A percentile compares a stretch with the other conserved stretches of the same genome.
Evolutionary conservation across 495 filamentous ascomycete species (phyloP).

Genomic region (Chaetomium fimeti): DNA sequence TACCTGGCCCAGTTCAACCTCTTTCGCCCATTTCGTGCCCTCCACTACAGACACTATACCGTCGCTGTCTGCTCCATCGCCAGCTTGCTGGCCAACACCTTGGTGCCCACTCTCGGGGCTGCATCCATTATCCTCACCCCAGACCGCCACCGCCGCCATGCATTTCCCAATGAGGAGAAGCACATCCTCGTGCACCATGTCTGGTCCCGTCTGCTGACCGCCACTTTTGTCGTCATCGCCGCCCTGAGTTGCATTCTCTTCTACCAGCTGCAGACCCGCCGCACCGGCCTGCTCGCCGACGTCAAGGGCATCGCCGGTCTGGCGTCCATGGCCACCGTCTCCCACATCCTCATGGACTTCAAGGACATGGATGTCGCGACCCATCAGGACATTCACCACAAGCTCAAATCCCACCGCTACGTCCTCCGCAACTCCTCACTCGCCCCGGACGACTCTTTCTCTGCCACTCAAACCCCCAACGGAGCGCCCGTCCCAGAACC

Average conservation of each 20-base stretch:
- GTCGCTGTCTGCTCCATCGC: slow-evolving; percentile 62
- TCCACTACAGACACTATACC: slow-evolving; percentile 61
- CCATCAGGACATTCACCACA: slow-evolving; percentile 63
- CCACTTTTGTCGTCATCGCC: slow-evolving; percentile 52
- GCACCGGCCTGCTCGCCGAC: slow-evolving; percentile 64
- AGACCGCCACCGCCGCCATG: slow-evolving; percentile 36
- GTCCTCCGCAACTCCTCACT: slow-evolving; percentile 67
- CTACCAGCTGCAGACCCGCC: slow-evolving; percentile 56
- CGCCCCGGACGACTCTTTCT: slow-evolving; percentile 44
- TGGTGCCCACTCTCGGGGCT: slow-evolving; percentile 62
- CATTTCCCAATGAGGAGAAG: slow-evolving; percentile 42
- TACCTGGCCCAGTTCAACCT: slow-evolving; percentile 65
- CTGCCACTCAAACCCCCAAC: not conserved
- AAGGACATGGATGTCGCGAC: slow-evolving; percentile 65
- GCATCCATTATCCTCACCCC: slow-evolving; percentile 57
- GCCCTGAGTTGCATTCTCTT: slow-evolving; percentile 57
- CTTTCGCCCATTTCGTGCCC: slow-evolving; percentile 59
- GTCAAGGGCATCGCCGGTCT: slow-evolving; percentile 73
- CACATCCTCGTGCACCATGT: slow-evolving; percentile 52
- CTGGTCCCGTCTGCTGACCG: slow-evolving; percentile 62
- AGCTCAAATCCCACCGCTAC: slow-evolving; percentile 62
- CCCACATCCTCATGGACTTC: slow-evolving; percentile 72
- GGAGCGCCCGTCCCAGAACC: slow-evolving; percentile 33
- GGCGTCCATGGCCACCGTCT: slow-evolving; percentile 68
- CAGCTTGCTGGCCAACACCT: slow-evolving; percentile 60